These are phyloP conservation scores for Parachaetomium inaequale DNA, from an alignment of 495 filamentous ascomycete species.

Conservation along the genomic window DNA sequence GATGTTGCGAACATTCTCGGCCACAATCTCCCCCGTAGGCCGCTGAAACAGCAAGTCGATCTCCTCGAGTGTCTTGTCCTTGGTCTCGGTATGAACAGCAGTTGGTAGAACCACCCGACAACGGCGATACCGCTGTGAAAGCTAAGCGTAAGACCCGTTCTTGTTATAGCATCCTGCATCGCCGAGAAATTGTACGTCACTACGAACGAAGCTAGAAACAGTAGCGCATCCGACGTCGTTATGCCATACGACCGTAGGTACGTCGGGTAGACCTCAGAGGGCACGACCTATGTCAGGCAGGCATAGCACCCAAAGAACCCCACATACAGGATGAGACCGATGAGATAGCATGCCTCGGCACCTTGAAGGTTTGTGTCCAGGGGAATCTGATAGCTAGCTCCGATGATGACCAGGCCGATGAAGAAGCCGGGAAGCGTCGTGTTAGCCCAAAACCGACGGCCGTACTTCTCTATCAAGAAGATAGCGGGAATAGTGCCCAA, in stretches of 20 bases:
- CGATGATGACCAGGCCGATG: conserved; percentile 10
- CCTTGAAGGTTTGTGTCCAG: not conserved
- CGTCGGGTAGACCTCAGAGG: conserved; percentile 13
- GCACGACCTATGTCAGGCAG: conserved; percentile 8
- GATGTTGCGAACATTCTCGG: conserved; percentile 4
- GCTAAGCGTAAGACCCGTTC: conserved; percentile 2
- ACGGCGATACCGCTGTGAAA: conserved; percentile 6
- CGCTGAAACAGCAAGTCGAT: conserved; percentile 7
- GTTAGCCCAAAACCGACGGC: conserved; percentile 13
- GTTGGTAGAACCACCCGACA: conserved; percentile 10
- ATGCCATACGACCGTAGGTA: conserved; percentile 14
- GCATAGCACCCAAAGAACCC: conserved; percentile 11
- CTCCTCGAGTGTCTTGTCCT: conserved; percentile 14
- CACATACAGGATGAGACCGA: conserved; percentile 11
- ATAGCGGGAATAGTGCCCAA: conserved; percentile 7
- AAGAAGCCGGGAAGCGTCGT: conserved; percentile 10
- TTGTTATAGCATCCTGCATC: conserved; percentile 7
- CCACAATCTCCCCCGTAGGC: not conserved
- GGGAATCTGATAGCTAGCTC: conserved; percentile 9
- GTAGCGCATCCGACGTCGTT: conserved; percentile 6
- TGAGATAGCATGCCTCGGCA: conserved; percentile 9
- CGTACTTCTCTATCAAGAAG: conserved; percentile 8
- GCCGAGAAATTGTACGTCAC: conserved; percentile 14
- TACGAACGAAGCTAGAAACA: conserved; percentile 8
- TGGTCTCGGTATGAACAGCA: conserved; percentile 12